Evolutionary conservation across 306 rosid species (phyloP).

Genomic region (Cucurbita maxima): DNA sequence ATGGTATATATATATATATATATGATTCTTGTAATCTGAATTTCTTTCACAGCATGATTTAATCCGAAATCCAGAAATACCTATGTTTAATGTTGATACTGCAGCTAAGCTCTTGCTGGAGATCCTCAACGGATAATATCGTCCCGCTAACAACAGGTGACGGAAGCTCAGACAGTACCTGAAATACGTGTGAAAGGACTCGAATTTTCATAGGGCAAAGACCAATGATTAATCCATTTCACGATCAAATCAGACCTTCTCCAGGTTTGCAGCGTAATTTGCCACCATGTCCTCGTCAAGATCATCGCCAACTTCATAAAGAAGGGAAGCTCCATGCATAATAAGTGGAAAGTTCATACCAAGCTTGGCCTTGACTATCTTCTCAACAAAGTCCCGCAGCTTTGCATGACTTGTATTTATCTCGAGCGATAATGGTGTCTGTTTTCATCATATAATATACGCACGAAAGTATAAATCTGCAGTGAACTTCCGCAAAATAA

Average conservation of each 20-base stretch:
- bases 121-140: conserved; percentile 66
- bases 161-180: conserved; percentile 86
- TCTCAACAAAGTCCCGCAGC: conserved; percentile 75
- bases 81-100: conserved; percentile 80
- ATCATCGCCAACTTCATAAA: conserved; percentile 92
- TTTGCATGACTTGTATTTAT: conserved; percentile 63
- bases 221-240: background rate
- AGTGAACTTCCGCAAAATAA: background rate
- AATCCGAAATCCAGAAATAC: conserved; percentile 19
- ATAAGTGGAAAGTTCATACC: conserved; percentile 82
- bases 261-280: conserved; percentile 70
- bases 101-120: conserved; percentile 77
- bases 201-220: background rate
- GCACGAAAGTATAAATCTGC: conserved; percentile 1
- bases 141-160: conserved; percentile 71
- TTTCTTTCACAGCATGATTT: background rate
- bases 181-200: background rate
- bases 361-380: conserved; percentile 73
- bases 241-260: conserved; percentile 42
- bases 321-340: conserved; percentile 62
- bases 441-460: conserved; percentile 14
- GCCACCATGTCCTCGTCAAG: conserved; percentile 63
- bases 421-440: conserved; percentile 82
- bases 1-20: background rate
- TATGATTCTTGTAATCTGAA: background rate